Base-by-base conservation (phyloP, 768 basidiomycete genomes). In the Lactarius tabidus region DNA sequence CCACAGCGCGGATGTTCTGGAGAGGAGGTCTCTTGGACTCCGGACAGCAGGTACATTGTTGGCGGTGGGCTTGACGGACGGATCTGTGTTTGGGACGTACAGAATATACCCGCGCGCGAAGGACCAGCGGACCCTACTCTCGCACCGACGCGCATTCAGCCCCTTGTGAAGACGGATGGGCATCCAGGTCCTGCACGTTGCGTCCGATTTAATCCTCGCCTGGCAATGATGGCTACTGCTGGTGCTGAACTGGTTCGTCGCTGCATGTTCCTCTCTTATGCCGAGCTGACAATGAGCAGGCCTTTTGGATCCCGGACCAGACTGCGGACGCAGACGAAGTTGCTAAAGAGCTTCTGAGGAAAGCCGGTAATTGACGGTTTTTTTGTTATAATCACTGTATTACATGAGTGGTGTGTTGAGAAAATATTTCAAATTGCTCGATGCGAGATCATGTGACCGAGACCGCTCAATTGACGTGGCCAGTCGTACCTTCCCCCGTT, bases 11-110 rank as follows among this genome's bases (percentile, higher is more conserved):
- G 94, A 2, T 85, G 84, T 62, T 95, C 93, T 65, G 93, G 95
- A 15, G 94, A 98, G 74, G 97, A 98, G 77, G 89, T 95, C 5
- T 84, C 84, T 14, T 98, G 93, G 93, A 95, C 92, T 3, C 91
- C 93, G 0, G 96, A 99, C 74, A 94, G 93, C 75, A 91, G 91
- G 74, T 99, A 84, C 71, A 81, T 98, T 51, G 75, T 97, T 6
- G 83, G 91, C 26, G 97, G 97, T 60, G 89, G 87, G 72, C 80
- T 90, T 35, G 88, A 95, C 72, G 97, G 97, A 53, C 86, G 84
- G 70, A 79, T 98, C n/a, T 75, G 82, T 55, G 77, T 96, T 23
- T 99, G 95, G 95, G 95, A 98, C 70, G 79, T 91, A 43, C 81
- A 89, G 69, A 82, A 81, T 69, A 74, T 91, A 62, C 85, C 84